Conservation (phyloP, 176 grass and related monocot genomes). For the Carex kokanica region DNA sequence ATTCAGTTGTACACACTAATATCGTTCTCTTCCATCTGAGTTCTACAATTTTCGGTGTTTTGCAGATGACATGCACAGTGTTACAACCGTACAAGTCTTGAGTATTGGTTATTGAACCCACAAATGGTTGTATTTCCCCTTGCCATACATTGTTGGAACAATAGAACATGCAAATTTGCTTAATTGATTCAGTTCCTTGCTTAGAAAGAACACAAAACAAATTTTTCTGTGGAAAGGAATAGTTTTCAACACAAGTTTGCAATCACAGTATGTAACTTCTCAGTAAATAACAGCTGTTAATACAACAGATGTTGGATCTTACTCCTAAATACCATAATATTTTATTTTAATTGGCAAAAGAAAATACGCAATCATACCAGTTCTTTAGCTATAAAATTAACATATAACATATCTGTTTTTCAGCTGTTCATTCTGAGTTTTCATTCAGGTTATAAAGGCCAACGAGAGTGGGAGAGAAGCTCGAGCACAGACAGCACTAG, state of each 20-base stretch:
- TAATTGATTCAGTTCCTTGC: not conserved
- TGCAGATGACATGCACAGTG: not conserved
- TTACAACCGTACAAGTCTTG: not conserved
- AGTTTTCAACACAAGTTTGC: not conserved
- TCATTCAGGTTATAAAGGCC: slow-evolving; percentile 50
- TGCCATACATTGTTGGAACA: not conserved
- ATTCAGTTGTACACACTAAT: not conserved
- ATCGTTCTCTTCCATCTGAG: not conserved
- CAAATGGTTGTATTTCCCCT: not conserved
- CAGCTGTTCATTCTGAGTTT: slow-evolving; percentile 7
- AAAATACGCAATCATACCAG: not conserved
- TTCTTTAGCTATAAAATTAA: not conserved
- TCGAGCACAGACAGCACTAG: slow-evolving; percentile 31
- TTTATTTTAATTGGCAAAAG: not conserved
- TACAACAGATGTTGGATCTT: not conserved
- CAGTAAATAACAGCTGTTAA: not conserved
- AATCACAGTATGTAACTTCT: not conserved
- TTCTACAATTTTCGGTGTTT: not conserved
- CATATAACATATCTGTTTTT: not conserved
- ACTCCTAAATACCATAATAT: not conserved
- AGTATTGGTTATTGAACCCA: not conserved
- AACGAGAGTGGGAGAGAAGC: slow-evolving; percentile 53
- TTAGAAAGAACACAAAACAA: not conserved
- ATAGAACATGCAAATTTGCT: not conserved
- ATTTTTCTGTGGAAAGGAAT: not conserved